Evolutionary conservation across 352 stramenopile genomes (phyloP).

Genomic region (Phytophthora chlamydospora): DNA sequence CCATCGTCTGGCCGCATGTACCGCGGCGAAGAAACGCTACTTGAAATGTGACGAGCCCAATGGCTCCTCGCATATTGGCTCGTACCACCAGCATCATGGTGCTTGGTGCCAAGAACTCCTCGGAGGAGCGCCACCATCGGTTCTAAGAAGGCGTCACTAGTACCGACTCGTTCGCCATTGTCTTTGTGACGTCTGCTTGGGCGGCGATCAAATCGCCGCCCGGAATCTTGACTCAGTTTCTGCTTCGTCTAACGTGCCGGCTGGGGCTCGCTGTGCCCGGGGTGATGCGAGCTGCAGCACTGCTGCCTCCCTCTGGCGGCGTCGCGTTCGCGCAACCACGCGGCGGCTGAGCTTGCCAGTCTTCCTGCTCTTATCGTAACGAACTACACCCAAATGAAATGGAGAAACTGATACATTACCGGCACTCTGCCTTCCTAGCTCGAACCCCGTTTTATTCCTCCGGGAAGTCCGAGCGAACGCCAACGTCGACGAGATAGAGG

Average conservation of each 20-base stretch:
- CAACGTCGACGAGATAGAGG: conserved; percentile 11
- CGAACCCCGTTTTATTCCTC: conserved; percentile 39
- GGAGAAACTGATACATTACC: conserved; percentile 31
- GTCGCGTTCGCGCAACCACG: background rate
- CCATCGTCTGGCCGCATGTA: conserved; percentile 4
- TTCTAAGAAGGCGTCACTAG: conserved; percentile 6
- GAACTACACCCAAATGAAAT: conserved; percentile 5
- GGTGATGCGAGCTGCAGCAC: background rate
- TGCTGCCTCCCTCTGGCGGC: too few species aligned
- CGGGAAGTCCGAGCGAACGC: conserved; percentile 24
- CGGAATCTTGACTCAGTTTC: conserved; percentile 11
- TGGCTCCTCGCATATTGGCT: too few species aligned
- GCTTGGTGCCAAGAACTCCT: background rate
- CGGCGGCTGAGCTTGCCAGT: background rate
- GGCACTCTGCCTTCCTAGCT: conserved; percentile 27
- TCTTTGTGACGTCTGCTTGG: conserved; percentile 18
- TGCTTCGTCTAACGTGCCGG: conserved; percentile 14
- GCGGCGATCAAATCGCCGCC: conserved; percentile 19
- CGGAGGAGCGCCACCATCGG: background rate
- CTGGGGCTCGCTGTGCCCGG: background rate
- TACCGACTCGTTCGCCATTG: background rate
- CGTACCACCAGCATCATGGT: background rate
- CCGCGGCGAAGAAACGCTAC: too few species aligned
- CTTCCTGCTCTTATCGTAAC: conserved; percentile 1
- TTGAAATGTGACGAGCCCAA: too few species aligned